A percentile compares a stretch with the other conserved stretches of the same genome.
These are phyloP conservation scores for Termitomyces sp. DNA, from an alignment of 768 basidiomycete species.

Conservation along the genomic window DNA sequence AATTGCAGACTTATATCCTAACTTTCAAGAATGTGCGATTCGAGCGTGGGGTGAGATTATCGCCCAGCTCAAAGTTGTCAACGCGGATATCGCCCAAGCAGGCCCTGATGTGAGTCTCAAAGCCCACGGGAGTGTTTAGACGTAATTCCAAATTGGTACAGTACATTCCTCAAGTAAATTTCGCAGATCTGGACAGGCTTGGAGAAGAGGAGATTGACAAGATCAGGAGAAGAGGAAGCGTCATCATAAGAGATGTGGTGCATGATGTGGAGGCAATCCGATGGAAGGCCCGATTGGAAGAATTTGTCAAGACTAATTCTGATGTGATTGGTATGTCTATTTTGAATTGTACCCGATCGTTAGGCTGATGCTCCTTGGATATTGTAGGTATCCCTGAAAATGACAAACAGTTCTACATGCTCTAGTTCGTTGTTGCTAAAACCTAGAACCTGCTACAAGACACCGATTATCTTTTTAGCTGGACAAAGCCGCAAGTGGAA, in stretches of 20 bases:
- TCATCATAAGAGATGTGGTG: slow-evolving; percentile 60
- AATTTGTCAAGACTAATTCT: slow-evolving; percentile 54
- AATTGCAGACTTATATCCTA: slow-evolving; percentile 45
- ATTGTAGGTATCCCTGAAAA: slow-evolving; percentile 42
- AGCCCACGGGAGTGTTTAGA: not conserved
- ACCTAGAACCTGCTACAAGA: not conserved
- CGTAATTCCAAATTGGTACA: slow-evolving; percentile 15
- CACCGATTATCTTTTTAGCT: slow-evolving; percentile 18
- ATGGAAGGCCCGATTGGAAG: slow-evolving; percentile 54
- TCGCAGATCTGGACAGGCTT: slow-evolving; percentile 44
- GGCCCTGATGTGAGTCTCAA: slow-evolving; percentile 41
- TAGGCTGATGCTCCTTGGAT: not conserved
- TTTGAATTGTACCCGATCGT: not conserved
- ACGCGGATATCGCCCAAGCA: slow-evolving; percentile 35
- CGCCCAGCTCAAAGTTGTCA: slow-evolving; percentile 38
- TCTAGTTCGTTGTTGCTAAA: slow-evolving; percentile 44
- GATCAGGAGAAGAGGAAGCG: slow-evolving; percentile 50
- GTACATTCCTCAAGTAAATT: slow-evolving; percentile 61
- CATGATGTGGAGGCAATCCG: slow-evolving; percentile 44
- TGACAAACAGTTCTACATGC: slow-evolving; percentile 70
- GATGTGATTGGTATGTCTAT: slow-evolving; percentile 39
- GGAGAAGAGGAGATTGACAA: slow-evolving; percentile 36
- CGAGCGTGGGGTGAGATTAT: slow-evolving; percentile 56
- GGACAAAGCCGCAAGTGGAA: slow-evolving; percentile 51
- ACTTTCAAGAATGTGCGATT: slow-evolving; percentile 43